Base-by-base conservation (phyloP, 345 rosid genomes). In the Populus ilicifolia region DNA sequence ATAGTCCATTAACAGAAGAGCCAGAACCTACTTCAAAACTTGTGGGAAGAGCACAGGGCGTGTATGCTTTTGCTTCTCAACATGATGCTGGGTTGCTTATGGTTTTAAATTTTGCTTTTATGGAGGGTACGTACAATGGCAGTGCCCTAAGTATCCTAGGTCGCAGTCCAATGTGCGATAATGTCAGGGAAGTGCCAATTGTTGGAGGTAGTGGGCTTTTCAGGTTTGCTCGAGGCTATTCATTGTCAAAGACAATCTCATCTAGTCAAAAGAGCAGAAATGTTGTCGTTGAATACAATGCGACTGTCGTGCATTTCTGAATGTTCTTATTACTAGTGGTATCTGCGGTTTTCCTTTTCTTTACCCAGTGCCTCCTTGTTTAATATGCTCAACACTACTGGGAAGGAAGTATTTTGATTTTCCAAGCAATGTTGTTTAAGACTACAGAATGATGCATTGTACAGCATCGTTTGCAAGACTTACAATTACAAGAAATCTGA, bases 21-120 rank as follows among this genome's bases (percentile, higher is more conserved):
- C 82, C 83, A 20, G 86, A 84, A 35, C 76, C 56, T 10, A 79
- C 54, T 11, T 84, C 87, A 5, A 87, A 81, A 54, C 80, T 81
- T 30, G 86, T 84, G 7, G 88, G 89, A 71, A 69, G 82, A 62
- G 84, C 87, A 25, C 79, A 79, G 63, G 85, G 82, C 39, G 50
- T 83, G 3, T 83, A 83, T 75, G 81, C 67, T 35, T 48, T 78
- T 29, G 66, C 80, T n/a, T 78, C 76, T 36, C 76, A 64, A 65
- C 50, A 66, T 72, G 76, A 78, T 36, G 0, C 36, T 54, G 76
- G 66, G 16, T 66, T 48, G 66, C 66, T 78, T 25, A 35, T 72
- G 76, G 59, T 65, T 61, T 23, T 65, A 33, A 56, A 20, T 23
- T 39, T 80, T 23, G 73, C 54, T 23, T 67, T 76, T 30, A n/a